A percentile compares a stretch with the other conserved stretches of the same genome.
phyloP scores from a whole-genome alignment of 1,139 yeast genomes.

The Hyphopichia fennica region DNA sequence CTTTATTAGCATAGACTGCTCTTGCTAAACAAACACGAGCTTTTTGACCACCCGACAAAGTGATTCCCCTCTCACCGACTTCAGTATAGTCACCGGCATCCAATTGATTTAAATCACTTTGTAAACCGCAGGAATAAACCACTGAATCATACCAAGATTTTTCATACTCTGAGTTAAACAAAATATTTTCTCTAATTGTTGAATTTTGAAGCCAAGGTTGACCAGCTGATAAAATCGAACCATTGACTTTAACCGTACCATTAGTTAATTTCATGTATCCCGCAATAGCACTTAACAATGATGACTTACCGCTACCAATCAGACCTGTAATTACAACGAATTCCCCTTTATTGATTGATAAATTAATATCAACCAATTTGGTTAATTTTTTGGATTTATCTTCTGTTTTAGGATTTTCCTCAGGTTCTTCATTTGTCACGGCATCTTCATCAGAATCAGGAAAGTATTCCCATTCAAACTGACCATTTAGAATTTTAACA shows the following conservation, averaged over 20 bases:
- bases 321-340: constrained; percentile 23
- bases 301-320: constrained; percentile 24
- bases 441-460: constrained; percentile 21
- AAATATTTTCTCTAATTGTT: constrained; percentile 27
- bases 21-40: constrained; percentile 26
- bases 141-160: constrained; percentile 16
- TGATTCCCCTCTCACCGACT: constrained; percentile 26
- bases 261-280: constrained; percentile 22
- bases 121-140: constrained; percentile 24
- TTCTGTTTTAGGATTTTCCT: not conserved
- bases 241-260: constrained; percentile 17
- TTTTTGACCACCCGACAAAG: constrained; percentile 26
- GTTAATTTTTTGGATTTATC: not conserved
- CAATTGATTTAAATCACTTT: constrained; percentile 19
- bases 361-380: constrained; percentile 17
- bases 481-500: constrained; percentile 50
- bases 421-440: constrained; percentile 15
- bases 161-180: constrained; percentile 23
- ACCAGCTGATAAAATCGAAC: constrained; percentile 18
- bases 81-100: constrained; percentile 24
- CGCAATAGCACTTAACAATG: constrained; percentile 21
- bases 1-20: constrained; percentile 19
- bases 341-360: constrained; percentile 16
- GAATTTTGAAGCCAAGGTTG: constrained; percentile 32
- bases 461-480: constrained; percentile 67